These are phyloP conservation scores for Syzygium syzygioides DNA, from an alignment of 441 rosid species.

Conservation along the genomic window DNA sequence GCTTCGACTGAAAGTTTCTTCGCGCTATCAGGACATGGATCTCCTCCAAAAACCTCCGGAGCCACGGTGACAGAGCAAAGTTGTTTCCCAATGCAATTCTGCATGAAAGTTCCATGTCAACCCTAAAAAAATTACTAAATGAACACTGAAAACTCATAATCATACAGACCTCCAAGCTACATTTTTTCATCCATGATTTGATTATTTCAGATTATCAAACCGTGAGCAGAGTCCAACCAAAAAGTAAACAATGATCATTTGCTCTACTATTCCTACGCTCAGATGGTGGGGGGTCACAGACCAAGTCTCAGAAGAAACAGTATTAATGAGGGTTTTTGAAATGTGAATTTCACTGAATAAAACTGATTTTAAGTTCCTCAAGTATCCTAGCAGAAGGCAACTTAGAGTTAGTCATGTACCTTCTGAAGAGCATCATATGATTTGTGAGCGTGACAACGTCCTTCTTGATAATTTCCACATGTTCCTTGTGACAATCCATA, in stretches of 20 bases:
- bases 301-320: neutral
- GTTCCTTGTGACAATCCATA: slow-evolving; percentile 12
- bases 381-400: neutral
- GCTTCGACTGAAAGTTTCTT: slow-evolving; percentile 47
- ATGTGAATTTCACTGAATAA: neutral
- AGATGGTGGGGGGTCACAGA: neutral
- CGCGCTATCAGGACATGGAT: slow-evolving; percentile 28
- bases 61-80: slow-evolving; percentile 26
- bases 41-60: slow-evolving; percentile 35
- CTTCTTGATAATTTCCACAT: slow-evolving; percentile 7
- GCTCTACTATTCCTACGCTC: neutral
- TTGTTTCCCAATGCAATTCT: slow-evolving; percentile 33
- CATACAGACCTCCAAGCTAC: neutral
- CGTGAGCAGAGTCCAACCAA: neutral
- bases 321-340: neutral
- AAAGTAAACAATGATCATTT: neutral
- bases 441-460: slow-evolving; percentile 11
- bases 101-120: slow-evolving; percentile 1
- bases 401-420: neutral
- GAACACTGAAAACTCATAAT: neutral
- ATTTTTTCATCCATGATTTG: neutral
- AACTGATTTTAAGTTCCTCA: neutral
- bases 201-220: neutral
- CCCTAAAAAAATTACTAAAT: neutral
- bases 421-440: slow-evolving; percentile 8